These are phyloP conservation scores for Fraxinus quadrangulata DNA, from an alignment of 257 asterid species.

Conservation along the genomic window DNA sequence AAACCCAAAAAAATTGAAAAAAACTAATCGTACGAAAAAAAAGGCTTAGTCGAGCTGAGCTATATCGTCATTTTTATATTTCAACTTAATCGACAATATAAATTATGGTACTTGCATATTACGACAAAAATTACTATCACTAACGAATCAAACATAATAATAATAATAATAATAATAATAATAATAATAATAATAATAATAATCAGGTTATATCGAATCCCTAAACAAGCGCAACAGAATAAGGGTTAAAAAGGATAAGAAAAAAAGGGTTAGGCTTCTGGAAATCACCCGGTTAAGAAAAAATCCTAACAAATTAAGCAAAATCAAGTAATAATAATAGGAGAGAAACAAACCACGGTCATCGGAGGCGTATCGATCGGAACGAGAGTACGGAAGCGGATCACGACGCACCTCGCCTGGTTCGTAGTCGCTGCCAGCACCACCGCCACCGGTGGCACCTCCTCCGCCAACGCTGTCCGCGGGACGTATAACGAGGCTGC, in stretches of 20 bases:
- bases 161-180: too few relatives aligned
- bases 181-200: not conserved
- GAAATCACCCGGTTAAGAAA: conserved; percentile 10
- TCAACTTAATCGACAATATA: too few relatives aligned
- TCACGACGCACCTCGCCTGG: conserved; percentile 95
- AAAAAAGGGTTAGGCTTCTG: conserved; percentile 16
- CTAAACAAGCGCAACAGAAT: not conserved
- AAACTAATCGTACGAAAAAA: too few relatives aligned
- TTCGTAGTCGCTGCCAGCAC: conserved; percentile 71
- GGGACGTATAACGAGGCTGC: conserved; percentile 87
- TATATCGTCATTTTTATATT: too few relatives aligned
- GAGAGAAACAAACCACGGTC: conserved; percentile 54
- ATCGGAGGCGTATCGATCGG: conserved; percentile 53
- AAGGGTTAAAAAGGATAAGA: not conserved
- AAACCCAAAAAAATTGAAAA: too few relatives aligned
- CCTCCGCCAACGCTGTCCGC: conserved; percentile 51
- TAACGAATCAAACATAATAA: not conserved
- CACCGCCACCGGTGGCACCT: conserved; percentile 36
- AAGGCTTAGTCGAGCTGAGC: too few relatives aligned
- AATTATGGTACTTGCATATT: conserved; percentile 1
- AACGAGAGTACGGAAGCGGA: conserved; percentile 67
- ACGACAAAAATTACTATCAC: not conserved
- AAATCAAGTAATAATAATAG: not conserved
- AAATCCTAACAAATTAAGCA: not conserved
- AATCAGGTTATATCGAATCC: not conserved